Conservation (phyloP, 2,329 filamentous ascomycete species). For the Penicillium digitatum region DNA sequence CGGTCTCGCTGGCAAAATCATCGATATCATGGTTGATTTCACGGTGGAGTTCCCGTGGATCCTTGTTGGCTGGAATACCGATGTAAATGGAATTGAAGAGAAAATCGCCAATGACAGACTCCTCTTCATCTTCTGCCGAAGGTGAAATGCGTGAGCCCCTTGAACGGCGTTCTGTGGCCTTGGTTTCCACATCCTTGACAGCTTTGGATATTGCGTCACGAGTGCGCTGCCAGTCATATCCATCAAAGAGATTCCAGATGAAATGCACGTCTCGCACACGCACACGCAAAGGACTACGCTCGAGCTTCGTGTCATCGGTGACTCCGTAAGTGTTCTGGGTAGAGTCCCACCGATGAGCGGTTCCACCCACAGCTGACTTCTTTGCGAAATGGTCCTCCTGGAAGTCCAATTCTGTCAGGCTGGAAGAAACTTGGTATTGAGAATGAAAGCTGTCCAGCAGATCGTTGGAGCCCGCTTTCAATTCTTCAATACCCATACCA, state of each 20-base stretch:
- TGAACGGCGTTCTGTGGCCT: conserved; percentile 69
- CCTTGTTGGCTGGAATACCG: conserved; percentile 78
- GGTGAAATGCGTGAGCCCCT: conserved; percentile 55
- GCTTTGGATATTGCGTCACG: conserved; percentile 81
- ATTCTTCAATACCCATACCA: conserved; percentile 41
- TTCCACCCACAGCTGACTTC: conserved; percentile 58
- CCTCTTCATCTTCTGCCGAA: conserved; percentile 62
- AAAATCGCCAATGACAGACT: conserved; percentile 87
- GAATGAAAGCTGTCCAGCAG: conserved; percentile 53
- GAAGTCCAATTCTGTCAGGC: conserved; percentile 63
- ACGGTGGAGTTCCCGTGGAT: conserved; percentile 73
- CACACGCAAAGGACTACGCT: conserved; percentile 68
- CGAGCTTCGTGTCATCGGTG: conserved; percentile 58
- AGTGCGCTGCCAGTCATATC: conserved; percentile 91
- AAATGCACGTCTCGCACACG: conserved; percentile 81
- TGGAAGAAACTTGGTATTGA: conserved; percentile 52
- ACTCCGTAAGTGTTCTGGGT: conserved; percentile 68
- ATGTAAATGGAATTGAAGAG: conserved; percentile 99
- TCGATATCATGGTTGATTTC: conserved; percentile 87
- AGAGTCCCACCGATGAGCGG: conserved; percentile 77
- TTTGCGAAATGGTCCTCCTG: conserved; percentile 73
- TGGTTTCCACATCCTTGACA: conserved; percentile 80
- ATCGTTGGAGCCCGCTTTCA: conserved; percentile 33
- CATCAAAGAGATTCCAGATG: conserved; percentile 97
- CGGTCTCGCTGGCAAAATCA: conserved; percentile 81